These are phyloP conservation scores for Suillus paluster DNA, from an alignment of 768 basidiomycete genomes.

Conservation along the genomic window DNA sequence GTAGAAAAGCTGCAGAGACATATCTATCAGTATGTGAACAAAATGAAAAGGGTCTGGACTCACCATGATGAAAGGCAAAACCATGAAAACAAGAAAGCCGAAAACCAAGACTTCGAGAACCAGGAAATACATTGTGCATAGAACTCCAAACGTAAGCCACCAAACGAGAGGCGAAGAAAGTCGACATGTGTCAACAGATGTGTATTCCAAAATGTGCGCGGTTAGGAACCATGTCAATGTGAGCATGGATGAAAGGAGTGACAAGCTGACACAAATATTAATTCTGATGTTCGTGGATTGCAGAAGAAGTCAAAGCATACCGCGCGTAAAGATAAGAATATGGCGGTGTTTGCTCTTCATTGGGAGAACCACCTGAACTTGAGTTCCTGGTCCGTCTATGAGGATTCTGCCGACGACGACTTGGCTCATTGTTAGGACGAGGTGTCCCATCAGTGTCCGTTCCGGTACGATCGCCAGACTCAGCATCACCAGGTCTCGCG, in stretches of 20 bases:
- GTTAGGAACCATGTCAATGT: slow-evolving; percentile 85
- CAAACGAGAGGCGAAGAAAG: slow-evolving; percentile 77
- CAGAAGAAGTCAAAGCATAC: slow-evolving; percentile 19
- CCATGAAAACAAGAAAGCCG: slow-evolving; percentile 75
- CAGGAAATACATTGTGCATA: slow-evolving; percentile 81
- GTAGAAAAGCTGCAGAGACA: slow-evolving; percentile 62
- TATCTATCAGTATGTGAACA: slow-evolving; percentile 11
- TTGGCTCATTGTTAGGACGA: slow-evolving; percentile 16
- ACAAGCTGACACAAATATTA: slow-evolving; percentile 46
- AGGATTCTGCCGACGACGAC: slow-evolving; percentile 18
- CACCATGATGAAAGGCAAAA: slow-evolving; percentile 81
- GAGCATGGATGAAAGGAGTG: slow-evolving; percentile 66
- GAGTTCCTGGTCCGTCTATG: slow-evolving; percentile 22
- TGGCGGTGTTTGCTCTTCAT: slow-evolving; percentile 28
- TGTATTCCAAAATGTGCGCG: slow-evolving; percentile 80
- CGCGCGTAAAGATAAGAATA: slow-evolving; percentile 33
- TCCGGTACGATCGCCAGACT: slow-evolving; percentile 30
- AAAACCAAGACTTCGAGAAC: slow-evolving; percentile 73
- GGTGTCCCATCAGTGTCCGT: slow-evolving; percentile 15
- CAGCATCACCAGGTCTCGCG: slow-evolving; percentile 29
- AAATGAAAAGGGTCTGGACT: slow-evolving; percentile 31
- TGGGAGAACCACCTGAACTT: slow-evolving; percentile 16
- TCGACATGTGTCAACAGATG: slow-evolving; percentile 75
- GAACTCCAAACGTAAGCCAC: slow-evolving; percentile 84
- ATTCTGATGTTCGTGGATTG: background rate